Base-by-base conservation (phyloP, 2,329 filamentous ascomycete genomes). In the Colletotrichum plurivorum region DNA sequence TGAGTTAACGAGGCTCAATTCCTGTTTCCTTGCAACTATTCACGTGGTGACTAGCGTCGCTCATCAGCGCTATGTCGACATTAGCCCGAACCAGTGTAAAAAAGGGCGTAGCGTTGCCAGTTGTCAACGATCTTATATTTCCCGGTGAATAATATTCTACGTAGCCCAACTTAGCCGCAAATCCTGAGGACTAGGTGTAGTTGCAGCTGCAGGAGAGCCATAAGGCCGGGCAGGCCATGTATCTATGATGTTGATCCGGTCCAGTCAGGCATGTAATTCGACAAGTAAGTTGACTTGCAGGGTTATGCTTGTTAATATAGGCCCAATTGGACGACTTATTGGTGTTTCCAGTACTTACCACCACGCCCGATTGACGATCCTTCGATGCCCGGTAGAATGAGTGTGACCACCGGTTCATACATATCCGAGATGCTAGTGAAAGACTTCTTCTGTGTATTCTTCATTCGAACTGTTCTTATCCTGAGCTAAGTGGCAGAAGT, bases 51-150 rank as follows among this genome's bases (percentile, higher is more conserved):
- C 36, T 61, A 57, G 63, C 48, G 45, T 51, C 25, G 56, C 51
- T 18, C 63, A 60, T 61, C 67, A 57, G 51, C 36, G 52, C 62
- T 52, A 67, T 16, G 9, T 18, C 55, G 10, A 16, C 48, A 8
- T 53, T 61, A 56, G n/a, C n/a, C 45, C 25, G 56, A 56, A 48
- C 16, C 41, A 59, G n/a, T 1, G 9, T 27, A 25, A 22, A 59
- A 39, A 9, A 13, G 2, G 15, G 36, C 51, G 46, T 66, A 61
- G 63, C 51, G 55, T 18, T 67, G 67, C 67, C 67, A 69, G 63
- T 69, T 69, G 67, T 69, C 67, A 61, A 45, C 43, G 55, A 25
- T 22, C 15, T 13, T 3, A 5, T 41, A 48, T 36, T 56, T 39
- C 0, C 49, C 55, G 22, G 25, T 3, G n/a, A 31, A 15, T 20